Conservation (phyloP, 2,329 filamentous ascomycete species). For the Fusarium staphyleae region DNA sequence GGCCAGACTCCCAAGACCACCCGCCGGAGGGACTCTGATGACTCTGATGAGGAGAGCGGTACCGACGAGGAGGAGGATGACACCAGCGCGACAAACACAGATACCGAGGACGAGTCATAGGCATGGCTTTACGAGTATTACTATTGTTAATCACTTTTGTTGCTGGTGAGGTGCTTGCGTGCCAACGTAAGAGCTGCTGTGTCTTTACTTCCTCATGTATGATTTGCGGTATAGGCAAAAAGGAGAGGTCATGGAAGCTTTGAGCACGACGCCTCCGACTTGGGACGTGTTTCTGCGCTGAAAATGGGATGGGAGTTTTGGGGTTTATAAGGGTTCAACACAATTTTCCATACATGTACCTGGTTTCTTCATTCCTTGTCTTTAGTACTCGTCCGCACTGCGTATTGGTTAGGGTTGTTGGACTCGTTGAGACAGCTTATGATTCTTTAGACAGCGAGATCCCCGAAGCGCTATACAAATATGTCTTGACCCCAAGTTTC, state of each 20-base stretch:
- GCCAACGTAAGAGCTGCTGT: constrained; percentile 9
- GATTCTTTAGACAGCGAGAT: too few species aligned
- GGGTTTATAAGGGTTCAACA: constrained; percentile 22
- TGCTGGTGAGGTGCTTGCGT: constrained; percentile 4
- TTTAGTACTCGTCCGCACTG: too few species aligned
- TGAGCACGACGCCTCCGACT: constrained; percentile 16
- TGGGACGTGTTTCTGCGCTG: constrained; percentile 23
- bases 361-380: background rate
- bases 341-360: constrained; percentile 22
- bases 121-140: background rate
- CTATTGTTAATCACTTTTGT: constrained; percentile 18
- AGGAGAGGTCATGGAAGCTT: constrained; percentile 1
- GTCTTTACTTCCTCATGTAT: constrained; percentile 27
- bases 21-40: constrained; percentile 61
- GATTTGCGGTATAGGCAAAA: constrained; percentile 11
- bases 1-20: constrained; percentile 67
- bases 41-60: constrained; percentile 82
- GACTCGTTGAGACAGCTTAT: background rate
- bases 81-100: constrained; percentile 73
- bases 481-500: too few species aligned
- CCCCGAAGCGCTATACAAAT: too few species aligned
- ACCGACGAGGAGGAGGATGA: constrained; percentile 73
- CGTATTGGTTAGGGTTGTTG: background rate
- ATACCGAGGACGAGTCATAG: constrained; percentile 68
- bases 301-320: constrained; percentile 29